Conservation (phyloP, 345 rosid species). For the Arabis alpina region DNA sequence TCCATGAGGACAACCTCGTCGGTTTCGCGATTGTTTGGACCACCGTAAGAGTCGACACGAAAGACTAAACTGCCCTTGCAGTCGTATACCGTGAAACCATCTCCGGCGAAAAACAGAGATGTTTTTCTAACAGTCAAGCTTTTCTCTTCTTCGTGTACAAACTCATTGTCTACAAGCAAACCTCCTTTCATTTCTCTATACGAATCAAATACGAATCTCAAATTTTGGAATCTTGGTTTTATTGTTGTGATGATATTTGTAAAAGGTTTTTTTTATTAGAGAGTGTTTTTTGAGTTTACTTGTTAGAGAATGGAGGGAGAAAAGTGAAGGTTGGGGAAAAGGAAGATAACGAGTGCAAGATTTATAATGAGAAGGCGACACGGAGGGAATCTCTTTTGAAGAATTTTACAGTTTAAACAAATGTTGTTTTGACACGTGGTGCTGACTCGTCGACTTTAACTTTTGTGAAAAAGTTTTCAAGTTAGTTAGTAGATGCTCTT, state of each 20-base stretch:
- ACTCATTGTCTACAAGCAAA: conserved; percentile 59
- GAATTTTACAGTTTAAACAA: conserved; percentile 22
- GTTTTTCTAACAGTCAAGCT: conserved; percentile 81
- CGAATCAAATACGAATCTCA: background rate
- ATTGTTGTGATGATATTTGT: conserved; percentile 11
- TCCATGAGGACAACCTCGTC: conserved; percentile 90
- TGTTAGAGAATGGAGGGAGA: background rate
- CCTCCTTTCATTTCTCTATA: conserved; percentile 41
- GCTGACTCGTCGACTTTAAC: conserved; percentile 12
- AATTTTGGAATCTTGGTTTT: background rate
- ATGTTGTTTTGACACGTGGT: conserved; percentile 23
- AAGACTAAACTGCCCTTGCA: conserved; percentile 67
- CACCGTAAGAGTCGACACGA: conserved; percentile 92
- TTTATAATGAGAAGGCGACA: conserved; percentile 32
- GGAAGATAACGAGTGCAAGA: conserved; percentile 39
- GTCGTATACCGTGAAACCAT: conserved; percentile 86
- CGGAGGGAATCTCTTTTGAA: background rate
- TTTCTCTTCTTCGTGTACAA: conserved; percentile 55
- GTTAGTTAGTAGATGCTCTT: conserved; percentile 3
- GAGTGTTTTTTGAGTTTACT: conserved; percentile 5
- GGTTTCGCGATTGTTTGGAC: conserved; percentile 69
- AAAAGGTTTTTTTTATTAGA: background rate
- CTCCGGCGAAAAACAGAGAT: conserved; percentile 81
- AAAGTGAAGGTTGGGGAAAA: conserved; percentile 18
- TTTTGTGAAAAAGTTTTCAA: background rate